These are phyloP conservation scores for Trichosporon faecale DNA, from an alignment of 1,284 basidiomycete genomes.

Conservation along the genomic window DNA sequence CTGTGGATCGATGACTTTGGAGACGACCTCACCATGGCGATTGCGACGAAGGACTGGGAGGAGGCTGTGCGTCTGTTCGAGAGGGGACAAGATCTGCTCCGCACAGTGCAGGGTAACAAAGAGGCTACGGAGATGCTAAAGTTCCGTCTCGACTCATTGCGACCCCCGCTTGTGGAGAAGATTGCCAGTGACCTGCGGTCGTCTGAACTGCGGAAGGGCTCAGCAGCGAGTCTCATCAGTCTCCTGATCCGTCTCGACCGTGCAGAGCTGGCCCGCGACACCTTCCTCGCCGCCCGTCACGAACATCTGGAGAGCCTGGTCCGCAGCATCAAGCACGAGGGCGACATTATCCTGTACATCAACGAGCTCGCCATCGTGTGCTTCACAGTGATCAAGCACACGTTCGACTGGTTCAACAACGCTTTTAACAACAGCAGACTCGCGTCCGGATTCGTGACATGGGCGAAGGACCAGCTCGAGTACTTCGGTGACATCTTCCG, in stretches of 20 bases:
- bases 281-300: conserved; percentile 76
- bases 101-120: conserved; percentile 55
- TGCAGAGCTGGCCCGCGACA: conserved; percentile 71
- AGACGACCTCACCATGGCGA: conserved; percentile 86
- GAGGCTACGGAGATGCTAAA: conserved; percentile 38
- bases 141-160: conserved; percentile 65
- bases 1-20: conserved; percentile 85
- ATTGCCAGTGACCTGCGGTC: conserved; percentile 72
- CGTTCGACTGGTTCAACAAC: conserved; percentile 94
- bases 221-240: conserved; percentile 67
- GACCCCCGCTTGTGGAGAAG: conserved; percentile 66
- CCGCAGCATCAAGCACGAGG: conserved; percentile 84
- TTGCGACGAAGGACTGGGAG: conserved; percentile 84
- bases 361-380: conserved; percentile 51
- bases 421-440: conserved; percentile 94
- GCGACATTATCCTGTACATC: conserved; percentile 59
- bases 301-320: conserved; percentile 72
- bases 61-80: conserved; percentile 79
- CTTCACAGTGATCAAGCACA: conserved; percentile 58
- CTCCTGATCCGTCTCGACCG: conserved; percentile 73
- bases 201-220: conserved; percentile 72
- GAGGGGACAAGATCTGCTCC: conserved; percentile 69
- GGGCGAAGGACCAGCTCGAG: conserved; percentile 85
- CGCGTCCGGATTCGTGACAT: conserved; percentile 89
- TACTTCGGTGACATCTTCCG: conserved; percentile 80